These are phyloP conservation scores for Aspergillus versicolor DNA, from an alignment of 2,329 filamentous ascomycete genomes.

Conservation along the genomic window DNA sequence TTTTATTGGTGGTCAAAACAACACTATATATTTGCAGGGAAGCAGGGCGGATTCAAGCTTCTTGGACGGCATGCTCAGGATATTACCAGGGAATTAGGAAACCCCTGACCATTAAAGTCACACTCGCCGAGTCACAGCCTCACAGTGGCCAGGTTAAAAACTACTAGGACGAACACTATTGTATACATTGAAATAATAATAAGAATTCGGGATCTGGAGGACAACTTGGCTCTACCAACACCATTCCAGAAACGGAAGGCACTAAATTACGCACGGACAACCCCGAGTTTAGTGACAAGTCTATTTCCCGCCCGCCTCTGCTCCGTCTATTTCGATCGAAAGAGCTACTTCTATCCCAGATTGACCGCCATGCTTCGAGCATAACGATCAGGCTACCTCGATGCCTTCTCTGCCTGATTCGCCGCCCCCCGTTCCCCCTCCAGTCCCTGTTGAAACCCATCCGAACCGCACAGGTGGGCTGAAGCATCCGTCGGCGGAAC, in stretches of 20 bases:
- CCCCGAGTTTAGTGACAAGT: background rate
- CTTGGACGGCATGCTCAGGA: slow-evolving; percentile 18
- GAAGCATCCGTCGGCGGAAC: slow-evolving; percentile 32
- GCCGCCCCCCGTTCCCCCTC: slow-evolving; percentile 41
- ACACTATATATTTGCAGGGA: slow-evolving; percentile 22
- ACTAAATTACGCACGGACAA: slow-evolving; percentile 6
- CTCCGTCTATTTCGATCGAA: background rate
- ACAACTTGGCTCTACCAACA: background rate
- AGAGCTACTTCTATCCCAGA: background rate
- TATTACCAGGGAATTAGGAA: background rate
- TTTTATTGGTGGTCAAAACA: slow-evolving; percentile 16
- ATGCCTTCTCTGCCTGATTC: slow-evolving; percentile 35
- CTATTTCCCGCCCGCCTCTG: background rate
- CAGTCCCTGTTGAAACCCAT: slow-evolving; percentile 48
- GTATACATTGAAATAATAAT: background rate
- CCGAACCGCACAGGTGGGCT: slow-evolving; percentile 41
- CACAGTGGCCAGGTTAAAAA: background rate
- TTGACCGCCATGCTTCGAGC: slow-evolving; percentile 27
- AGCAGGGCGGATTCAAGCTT: slow-evolving; percentile 21
- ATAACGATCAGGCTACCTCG: slow-evolving; percentile 29
- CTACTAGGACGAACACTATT: background rate
- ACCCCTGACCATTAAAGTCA: slow-evolving; percentile 13
- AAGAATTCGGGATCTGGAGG: background rate
- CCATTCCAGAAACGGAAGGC: slow-evolving; percentile 1
- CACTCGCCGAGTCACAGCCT: slow-evolving; percentile 2